Conservation (phyloP, 805 yeast genomes). For the Metschnikowia santaceciliae region DNA sequence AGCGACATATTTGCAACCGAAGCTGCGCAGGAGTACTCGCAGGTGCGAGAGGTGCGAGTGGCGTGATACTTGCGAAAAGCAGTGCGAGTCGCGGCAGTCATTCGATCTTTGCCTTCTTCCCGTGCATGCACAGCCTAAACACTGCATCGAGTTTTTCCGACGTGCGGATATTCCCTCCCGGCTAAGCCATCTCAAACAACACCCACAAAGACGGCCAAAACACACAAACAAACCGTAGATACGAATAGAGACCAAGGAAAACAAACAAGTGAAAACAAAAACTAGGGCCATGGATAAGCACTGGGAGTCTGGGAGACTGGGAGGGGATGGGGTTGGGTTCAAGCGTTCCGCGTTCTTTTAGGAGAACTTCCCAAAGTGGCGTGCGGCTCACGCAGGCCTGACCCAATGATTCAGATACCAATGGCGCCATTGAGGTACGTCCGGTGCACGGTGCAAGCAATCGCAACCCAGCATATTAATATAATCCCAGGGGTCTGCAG, state of each 20-base stretch:
- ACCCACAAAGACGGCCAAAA: no score
- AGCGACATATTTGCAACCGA: neutral
- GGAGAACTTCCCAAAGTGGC: neutral
- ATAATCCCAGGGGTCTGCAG: neutral
- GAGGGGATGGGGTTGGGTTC: no score
- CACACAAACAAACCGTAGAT: no score
- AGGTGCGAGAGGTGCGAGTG: neutral
- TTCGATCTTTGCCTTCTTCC: neutral
- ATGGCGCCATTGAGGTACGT: constrained; percentile 2
- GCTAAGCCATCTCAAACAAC: no score
- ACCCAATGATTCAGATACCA: neutral
- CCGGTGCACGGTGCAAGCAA: neutral
- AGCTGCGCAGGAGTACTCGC: neutral
- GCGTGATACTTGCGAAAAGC: neutral
- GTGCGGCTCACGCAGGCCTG: constrained; percentile 5
- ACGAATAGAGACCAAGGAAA: no score
- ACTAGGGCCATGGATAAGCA: no score
- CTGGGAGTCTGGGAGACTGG: no score
- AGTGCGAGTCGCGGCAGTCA: neutral
- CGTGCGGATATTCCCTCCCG: neutral
- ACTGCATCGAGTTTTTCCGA: neutral
- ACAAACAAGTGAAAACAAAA: no score
- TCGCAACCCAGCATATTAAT: neutral
- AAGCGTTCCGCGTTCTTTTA: neutral
- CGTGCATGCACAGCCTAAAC: neutral